Conservation (phyloP, 805 yeast species). For the Blastobotrys peoriensis region DNA sequence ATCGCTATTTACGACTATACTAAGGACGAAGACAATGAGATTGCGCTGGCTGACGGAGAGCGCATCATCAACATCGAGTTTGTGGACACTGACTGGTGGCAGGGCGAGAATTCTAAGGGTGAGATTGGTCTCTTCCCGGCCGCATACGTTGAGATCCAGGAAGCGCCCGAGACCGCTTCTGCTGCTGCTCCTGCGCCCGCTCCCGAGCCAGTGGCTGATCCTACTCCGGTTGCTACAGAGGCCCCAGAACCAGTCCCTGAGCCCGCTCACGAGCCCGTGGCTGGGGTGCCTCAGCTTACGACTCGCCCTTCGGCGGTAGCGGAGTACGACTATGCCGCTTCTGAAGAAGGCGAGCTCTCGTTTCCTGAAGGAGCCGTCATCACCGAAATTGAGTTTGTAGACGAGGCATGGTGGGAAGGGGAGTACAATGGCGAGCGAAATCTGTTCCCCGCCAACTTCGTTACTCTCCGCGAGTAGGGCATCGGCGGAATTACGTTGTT, state of each 20-base stretch:
- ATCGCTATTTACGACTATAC: constrained; percentile 76
- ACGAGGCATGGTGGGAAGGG: constrained; percentile 98
- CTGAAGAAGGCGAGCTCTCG: constrained; percentile 84
- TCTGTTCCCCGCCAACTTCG: constrained; percentile 89
- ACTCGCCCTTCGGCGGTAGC: constrained; percentile 52
- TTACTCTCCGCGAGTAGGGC: constrained; percentile 29
- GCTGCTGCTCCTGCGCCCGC: constrained; percentile 19
- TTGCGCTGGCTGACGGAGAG: constrained; percentile 63
- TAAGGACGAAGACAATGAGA: constrained; percentile 72
- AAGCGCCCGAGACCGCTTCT: constrained; percentile 21
- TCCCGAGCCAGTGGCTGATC: constrained; percentile 14
- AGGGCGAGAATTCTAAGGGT: constrained; percentile 69
- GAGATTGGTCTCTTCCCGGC: constrained; percentile 87
- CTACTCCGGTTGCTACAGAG: constrained; percentile 16
- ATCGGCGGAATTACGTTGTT: constrained; percentile 3
- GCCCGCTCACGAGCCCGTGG: constrained; percentile 10
- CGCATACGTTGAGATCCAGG: constrained; percentile 59
- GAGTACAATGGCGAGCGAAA: constrained; percentile 71
- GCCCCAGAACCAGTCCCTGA: constrained; percentile 16
- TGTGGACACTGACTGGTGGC: constrained; percentile 84
- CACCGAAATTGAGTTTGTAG: constrained; percentile 77
- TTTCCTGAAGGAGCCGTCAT: constrained; percentile 82
- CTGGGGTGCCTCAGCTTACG: constrained; percentile 17
- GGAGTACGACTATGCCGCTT: constrained; percentile 77
- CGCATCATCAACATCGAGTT: constrained; percentile 57